phyloP scores from a whole-genome alignment of 768 basidiomycete genomes.

The Hirschioporus abietinus region DNA sequence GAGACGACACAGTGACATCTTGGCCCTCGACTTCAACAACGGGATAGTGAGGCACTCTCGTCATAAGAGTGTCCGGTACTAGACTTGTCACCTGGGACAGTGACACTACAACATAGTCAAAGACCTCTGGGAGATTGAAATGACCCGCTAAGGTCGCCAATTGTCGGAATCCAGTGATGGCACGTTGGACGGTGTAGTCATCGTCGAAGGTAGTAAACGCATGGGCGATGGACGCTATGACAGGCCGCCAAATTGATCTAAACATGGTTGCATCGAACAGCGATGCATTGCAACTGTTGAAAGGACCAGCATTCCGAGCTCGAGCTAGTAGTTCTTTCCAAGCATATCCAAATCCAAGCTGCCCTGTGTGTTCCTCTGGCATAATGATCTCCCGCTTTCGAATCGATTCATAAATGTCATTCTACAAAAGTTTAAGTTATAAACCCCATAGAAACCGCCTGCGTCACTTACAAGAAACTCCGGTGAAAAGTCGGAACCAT shows the following conservation, averaged over 20 bases:
- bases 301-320: slow-evolving; percentile 74
- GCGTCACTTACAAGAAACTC: slow-evolving; percentile 71
- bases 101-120: slow-evolving; percentile 92
- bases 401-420: slow-evolving; percentile 90
- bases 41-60: slow-evolving; percentile 78
- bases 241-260: slow-evolving; percentile 85
- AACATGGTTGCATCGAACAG: slow-evolving; percentile 92
- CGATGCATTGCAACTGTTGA: slow-evolving; percentile 74
- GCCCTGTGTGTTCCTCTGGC: slow-evolving; percentile 96
- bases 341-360: slow-evolving; percentile 96
- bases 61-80: slow-evolving; percentile 65
- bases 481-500: slow-evolving; percentile 71
- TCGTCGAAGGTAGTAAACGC: slow-evolving; percentile 96
- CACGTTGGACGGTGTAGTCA: slow-evolving; percentile 92
- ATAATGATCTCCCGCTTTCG: slow-evolving; percentile 92
- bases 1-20: slow-evolving; percentile 80
- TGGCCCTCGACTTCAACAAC: slow-evolving; percentile 88
- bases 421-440: slow-evolving; percentile 38
- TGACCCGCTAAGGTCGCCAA: slow-evolving; percentile 89
- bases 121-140: slow-evolving; percentile 89
- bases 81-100: slow-evolving; percentile 90
- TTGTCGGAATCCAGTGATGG: slow-evolving; percentile 94
- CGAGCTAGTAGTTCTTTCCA: slow-evolving; percentile 94
- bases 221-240: slow-evolving; percentile 91
- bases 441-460: slow-evolving; percentile 5